Percentiles rank a stretch among this genome's conserved stretches.
These are phyloP conservation scores for Beauveria pseudobassiana DNA, from an alignment of 2,329 filamentous ascomycete species.

Conservation along the genomic window DNA sequence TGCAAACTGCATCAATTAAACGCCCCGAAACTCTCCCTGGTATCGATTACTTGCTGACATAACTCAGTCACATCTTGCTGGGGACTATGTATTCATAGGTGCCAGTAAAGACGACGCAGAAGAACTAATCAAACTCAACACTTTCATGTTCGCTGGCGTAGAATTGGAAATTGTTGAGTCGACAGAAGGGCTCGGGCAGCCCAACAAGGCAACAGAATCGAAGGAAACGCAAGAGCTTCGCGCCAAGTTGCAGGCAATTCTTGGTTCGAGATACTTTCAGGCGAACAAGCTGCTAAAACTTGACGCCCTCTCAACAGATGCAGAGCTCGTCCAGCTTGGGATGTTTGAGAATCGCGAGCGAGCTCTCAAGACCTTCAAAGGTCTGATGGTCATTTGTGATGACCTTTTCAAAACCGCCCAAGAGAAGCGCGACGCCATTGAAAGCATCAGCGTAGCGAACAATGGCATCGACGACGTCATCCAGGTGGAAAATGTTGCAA, in stretches of 20 bases:
- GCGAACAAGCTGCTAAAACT: conserved; percentile 73
- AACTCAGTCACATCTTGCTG: conserved; percentile 60
- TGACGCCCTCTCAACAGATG: conserved; percentile 66
- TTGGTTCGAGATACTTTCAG: conserved; percentile 66
- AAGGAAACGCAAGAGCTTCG: conserved; percentile 53
- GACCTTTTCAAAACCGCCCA: conserved; percentile 63
- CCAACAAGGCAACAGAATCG: conserved; percentile 38
- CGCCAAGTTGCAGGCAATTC: conserved; percentile 60
- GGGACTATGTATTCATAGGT: conserved; percentile 62
- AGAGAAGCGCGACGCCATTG: conserved; percentile 69
- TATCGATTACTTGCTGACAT: conserved; percentile 55
- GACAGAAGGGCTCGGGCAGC: conserved; percentile 30
- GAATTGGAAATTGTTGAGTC: conserved; percentile 48
- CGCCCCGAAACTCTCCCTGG: not conserved
- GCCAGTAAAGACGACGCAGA: conserved; percentile 57
- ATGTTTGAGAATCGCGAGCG: conserved; percentile 66
- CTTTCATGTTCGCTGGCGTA: conserved; percentile 60
- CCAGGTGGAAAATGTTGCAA: conserved; percentile 66
- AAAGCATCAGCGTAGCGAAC: conserved; percentile 72
- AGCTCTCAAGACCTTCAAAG: conserved; percentile 83
- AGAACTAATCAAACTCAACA: conserved; percentile 60
- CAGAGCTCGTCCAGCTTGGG: conserved; percentile 63
- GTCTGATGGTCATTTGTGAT: conserved; percentile 81
- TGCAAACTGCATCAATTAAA: conserved; percentile 7
- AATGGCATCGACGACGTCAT: conserved; percentile 70